Evolutionary conservation across 352 stramenopile species (phyloP).

Genomic region (Phytophthora cactorum): DNA sequence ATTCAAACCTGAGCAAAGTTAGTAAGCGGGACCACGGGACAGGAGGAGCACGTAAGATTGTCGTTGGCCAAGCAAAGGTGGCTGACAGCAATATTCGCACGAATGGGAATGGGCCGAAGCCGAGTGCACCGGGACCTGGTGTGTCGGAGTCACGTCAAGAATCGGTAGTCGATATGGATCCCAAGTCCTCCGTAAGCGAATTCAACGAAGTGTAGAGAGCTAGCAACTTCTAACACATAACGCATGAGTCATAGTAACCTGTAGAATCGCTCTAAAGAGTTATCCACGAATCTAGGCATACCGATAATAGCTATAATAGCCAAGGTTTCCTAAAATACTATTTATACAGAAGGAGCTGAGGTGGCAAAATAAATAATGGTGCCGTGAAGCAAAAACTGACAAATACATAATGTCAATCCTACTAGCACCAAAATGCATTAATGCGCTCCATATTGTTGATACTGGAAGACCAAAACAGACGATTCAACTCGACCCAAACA

Average conservation of each 20-base stretch:
- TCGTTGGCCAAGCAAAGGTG: conserved; percentile 24
- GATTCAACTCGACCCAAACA: no score
- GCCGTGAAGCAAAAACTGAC: no score
- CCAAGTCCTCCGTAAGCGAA: conserved; percentile 21
- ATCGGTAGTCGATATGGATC: conserved; percentile 9
- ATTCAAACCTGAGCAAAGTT: conserved; percentile 24
- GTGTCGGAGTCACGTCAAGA: conserved; percentile 2
- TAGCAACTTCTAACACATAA: background rate
- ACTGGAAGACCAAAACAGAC: no score
- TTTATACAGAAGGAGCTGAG: no score
- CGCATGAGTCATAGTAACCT: background rate
- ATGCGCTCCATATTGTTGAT: no score
- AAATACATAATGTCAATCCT: no score
- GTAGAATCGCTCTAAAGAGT: background rate
- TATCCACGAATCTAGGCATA: background rate
- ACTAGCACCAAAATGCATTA: no score
- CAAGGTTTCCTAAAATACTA: no score
- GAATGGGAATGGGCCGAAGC: conserved; percentile 12
- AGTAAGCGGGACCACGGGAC: conserved; percentile 23
- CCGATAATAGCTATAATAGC: no score
- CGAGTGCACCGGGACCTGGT: background rate
- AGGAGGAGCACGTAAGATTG: conserved; percentile 12
- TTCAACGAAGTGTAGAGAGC: conserved; percentile 27
- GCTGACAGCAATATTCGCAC: conserved; percentile 4
- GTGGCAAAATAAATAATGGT: no score